Evolutionary conservation across 1,284 basidiomycete genomes (phyloP).

Genomic region (Melampsora abietis-canadensis): DNA sequence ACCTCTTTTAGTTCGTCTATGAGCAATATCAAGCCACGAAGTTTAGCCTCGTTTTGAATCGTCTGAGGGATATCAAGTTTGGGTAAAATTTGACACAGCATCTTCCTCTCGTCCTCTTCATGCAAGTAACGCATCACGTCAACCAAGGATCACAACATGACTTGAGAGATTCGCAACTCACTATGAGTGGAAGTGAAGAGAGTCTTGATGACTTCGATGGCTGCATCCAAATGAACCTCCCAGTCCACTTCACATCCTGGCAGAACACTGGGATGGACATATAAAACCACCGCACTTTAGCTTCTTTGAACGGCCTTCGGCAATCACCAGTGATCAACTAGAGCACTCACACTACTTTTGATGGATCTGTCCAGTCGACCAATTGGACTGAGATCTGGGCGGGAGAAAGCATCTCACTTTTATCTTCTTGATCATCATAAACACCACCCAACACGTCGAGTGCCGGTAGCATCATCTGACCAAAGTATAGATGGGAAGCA

Average conservation of each 20-base stretch:
- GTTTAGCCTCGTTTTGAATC: conserved; percentile 60
- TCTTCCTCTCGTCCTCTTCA: conserved; percentile 74
- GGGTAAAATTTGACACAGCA: conserved; percentile 70
- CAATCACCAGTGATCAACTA: neutral
- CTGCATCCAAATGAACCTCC: conserved; percentile 69
- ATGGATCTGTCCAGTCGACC: conserved; percentile 88
- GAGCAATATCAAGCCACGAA: conserved; percentile 65
- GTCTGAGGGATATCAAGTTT: conserved; percentile 73
- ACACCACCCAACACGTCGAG: conserved; percentile 68
- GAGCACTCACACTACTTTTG: conserved; percentile 66
- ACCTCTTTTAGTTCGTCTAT: conserved; percentile 64
- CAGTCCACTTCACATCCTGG: conserved; percentile 53
- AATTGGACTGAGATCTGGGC: conserved; percentile 78
- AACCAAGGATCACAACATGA: conserved; percentile 47
- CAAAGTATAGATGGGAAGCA: neutral
- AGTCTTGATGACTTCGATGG: conserved; percentile 67
- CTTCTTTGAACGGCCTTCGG: too few species aligned
- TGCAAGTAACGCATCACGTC: neutral
- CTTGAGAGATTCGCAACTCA: conserved; percentile 45
- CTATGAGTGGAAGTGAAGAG: conserved; percentile 59
- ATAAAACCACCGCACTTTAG: conserved; percentile 20
- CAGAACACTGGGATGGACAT: neutral
- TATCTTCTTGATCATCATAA: conserved; percentile 69
- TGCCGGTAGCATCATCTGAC: conserved; percentile 62
- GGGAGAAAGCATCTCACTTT: conserved; percentile 74